phyloP scores from a whole-genome alignment of 371 early-diverging fungal genomes.

The Circinella minor region DNA sequence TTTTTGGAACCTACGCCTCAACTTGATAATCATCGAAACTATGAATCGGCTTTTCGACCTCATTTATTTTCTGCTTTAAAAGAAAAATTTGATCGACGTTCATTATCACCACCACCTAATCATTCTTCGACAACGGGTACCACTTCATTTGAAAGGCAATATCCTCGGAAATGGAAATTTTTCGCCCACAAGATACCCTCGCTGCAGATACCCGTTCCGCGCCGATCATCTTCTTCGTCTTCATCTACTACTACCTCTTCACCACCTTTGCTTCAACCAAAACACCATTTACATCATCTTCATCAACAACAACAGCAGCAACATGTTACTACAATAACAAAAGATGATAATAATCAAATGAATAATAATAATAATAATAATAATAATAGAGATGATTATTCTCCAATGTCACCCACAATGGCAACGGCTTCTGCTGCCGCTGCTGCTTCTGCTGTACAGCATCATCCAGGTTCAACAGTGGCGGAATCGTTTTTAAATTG shows the following conservation, averaged over 20 bases:
- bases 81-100: conserved; percentile 13
- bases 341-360: neutral
- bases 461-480: conserved; percentile 37
- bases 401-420: conserved; percentile 34
- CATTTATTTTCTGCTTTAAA: conserved; percentile 20
- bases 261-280: conserved; percentile 1
- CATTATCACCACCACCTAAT: neutral
- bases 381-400: neutral
- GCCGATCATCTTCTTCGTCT: conserved; percentile 17
- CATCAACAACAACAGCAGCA: neutral
- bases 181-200: conserved; percentile 21
- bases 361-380: neutral
- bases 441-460: conserved; percentile 28
- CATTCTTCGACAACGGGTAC: neutral
- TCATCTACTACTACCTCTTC: conserved; percentile 17
- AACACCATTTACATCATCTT: neutral
- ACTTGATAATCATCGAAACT: conserved; percentile 22
- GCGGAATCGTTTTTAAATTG: conserved; percentile 37
- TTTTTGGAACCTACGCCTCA: conserved; percentile 37
- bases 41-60: conserved; percentile 24
- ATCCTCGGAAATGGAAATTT: conserved; percentile 8
- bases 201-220: conserved; percentile 28
- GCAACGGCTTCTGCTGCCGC: conserved; percentile 35
- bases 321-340: neutral
- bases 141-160: conserved; percentile 1